Base-by-base conservation (phyloP, 2,329 filamentous ascomycete genomes). In the Alternaria gaisen region DNA sequence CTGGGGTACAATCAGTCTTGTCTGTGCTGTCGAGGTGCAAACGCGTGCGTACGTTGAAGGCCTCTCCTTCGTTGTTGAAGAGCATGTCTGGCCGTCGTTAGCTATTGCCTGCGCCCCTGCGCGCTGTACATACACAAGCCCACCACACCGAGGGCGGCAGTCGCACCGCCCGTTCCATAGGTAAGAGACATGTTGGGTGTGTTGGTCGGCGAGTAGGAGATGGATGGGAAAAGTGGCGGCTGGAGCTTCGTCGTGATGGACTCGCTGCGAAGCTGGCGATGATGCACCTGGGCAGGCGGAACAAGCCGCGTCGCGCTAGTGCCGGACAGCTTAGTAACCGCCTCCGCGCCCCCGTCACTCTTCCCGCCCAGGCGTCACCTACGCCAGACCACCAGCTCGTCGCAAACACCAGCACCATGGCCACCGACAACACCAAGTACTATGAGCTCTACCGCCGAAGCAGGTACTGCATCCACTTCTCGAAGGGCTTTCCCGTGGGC, bases 361-460 rank as follows among this genome's bases (percentile, higher is more conserved):
- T 16, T 60, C 41, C 32, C 42, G 43, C 53, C 42, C 58, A 30
- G 38, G 30, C 47, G 28, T 53, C 59, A 42, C 47, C 56, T 53
- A 60, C 43, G 41, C 66, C 63, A 55, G 44, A 60, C 57, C 59
- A 58, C 59, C 64, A 44, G 42, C 60, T 55, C 58, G 62, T 47
- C 64, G 53, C 36, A 53, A 32, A 50, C 18, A 61, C 52, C 42
- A 60, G 60, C 70, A 69, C 47, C 56, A 79, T 77, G 76, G 73
- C 75, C 34, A 73, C 74, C 54, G 81, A 78, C 72, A 81, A 78
- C 73, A 81, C 71, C 79, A 85, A 86, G 68, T 90, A 87, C 84
- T 99, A 98, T 82, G 95, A 99, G 87, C 90, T 99, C 77, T 99
- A 99, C 82, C 92, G 95, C 74, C 91, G 94, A 84, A 97, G 93